Base-by-base conservation (phyloP, 2,329 filamentous ascomycete species). In the Beauveria sp. region DNA sequence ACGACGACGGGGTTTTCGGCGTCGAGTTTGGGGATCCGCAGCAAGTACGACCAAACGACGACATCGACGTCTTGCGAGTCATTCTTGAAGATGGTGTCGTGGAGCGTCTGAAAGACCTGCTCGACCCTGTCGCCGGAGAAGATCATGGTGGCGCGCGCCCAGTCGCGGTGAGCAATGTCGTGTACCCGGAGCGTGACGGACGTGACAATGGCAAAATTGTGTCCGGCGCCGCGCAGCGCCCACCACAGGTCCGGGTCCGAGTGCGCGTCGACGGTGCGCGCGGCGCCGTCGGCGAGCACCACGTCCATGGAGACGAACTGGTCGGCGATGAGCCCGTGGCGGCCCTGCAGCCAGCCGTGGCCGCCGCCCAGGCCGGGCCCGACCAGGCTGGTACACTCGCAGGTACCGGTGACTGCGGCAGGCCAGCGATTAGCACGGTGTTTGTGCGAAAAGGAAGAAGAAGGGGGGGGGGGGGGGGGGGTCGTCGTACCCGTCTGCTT, bases 201-300 rank as follows among this genome's bases (percentile, higher is more conserved):
- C 0, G 81, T 83, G 12, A 85, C 81, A 47, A 86, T 79, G 5
- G 82, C 83, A 62, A 86, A 85, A 68, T 85, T 85, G 65, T 84
- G 81, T 1, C 82, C 83, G 1, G 82, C 83, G 1, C 83, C 83
- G 60, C 77, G 73, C 62, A 86, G 74, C 1, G 76, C 84, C 83
- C 83, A 86, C 72, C 76, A 86, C 2, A 86, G 75, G 40, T 85
- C 81, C 0, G 77, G 76, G 42, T 85, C 81, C 0, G 77, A 76
- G 8, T 71, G 70, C 45, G 71, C 67, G 60, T 76, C 68, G 1
- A 80, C 70, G 0, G 72, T 77, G 7, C 69, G 62, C 52, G 75
- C 56, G 10, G 68, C 73, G 16, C 82, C 81, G 63, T 81, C 70
- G 5, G 81, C 79, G 1, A 83, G 73, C 0, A 84, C 81, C 1